Percentiles rank a stretch among this genome's conserved stretches.
These are phyloP conservation scores for Yarrowia galli DNA, from an alignment of 1,139 yeast genomes.

Conservation along the genomic window DNA sequence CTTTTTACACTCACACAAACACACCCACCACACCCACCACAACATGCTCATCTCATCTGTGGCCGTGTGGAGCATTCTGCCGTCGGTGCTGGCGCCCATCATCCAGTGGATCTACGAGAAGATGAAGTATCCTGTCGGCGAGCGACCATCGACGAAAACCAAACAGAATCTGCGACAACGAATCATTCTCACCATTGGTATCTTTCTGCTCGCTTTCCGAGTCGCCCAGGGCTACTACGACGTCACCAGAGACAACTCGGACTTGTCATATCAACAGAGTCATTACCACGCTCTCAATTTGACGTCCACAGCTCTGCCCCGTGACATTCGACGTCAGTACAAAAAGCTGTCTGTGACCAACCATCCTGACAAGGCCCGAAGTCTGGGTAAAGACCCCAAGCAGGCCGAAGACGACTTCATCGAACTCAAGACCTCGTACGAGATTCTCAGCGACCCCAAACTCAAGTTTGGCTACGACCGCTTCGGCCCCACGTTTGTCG, in stretches of 20 bases:
- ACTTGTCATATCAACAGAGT: constrained; percentile 23
- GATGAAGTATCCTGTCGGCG: constrained; percentile 9
- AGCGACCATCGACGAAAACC: background rate
- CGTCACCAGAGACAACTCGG: constrained; percentile 24
- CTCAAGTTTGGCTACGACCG: constrained; percentile 50
- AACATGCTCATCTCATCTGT: constrained; percentile 33
- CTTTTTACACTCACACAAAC: too few relatives aligned
- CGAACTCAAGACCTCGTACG: constrained; percentile 46
- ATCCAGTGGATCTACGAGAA: constrained; percentile 34
- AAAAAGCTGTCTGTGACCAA: constrained; percentile 45
- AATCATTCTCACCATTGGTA: constrained; percentile 21
- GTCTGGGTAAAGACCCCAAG: constrained; percentile 33
- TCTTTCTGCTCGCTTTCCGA: constrained; percentile 30
- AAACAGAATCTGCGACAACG: constrained; percentile 14
- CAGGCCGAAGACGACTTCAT: constrained; percentile 44
- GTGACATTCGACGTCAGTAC: constrained; percentile 43
- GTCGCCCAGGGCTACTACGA: constrained; percentile 36
- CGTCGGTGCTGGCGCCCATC: constrained; percentile 20
- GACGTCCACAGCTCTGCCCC: background rate
- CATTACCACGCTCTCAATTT: constrained; percentile 33
- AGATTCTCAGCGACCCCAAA: constrained; percentile 46
- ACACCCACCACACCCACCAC: background rate
- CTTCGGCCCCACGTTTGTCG: constrained; percentile 45
- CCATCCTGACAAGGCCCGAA: constrained; percentile 52
- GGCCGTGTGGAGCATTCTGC: constrained; percentile 30